Percentiles rank a stretch among this genome's conserved stretches.
Conservation (phyloP, 2,329 filamentous ascomycete genomes). For the Gremmenia infestans region DNA sequence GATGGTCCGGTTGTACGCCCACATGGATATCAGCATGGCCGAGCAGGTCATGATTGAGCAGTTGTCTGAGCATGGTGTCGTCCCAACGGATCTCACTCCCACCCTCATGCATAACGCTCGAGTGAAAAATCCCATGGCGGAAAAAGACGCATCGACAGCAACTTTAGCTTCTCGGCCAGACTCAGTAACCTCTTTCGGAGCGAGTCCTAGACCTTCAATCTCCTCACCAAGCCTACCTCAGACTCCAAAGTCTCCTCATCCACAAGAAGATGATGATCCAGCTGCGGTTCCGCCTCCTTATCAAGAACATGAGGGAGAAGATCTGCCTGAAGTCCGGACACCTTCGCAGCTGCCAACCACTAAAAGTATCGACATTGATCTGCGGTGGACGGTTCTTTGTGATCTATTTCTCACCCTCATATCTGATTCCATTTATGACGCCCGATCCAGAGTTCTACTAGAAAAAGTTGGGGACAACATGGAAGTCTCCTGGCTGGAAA, state of each 20-base stretch:
- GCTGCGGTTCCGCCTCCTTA: conserved; percentile 55
- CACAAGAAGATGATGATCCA: conserved; percentile 33
- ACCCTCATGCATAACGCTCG: conserved; percentile 86
- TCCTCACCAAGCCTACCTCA: conserved; percentile 15
- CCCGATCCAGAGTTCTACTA: conserved; percentile 77
- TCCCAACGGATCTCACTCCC: conserved; percentile 76
- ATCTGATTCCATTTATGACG: conserved; percentile 89
- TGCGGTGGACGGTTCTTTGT: conserved; percentile 94
- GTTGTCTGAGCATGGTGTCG: conserved; percentile 84
- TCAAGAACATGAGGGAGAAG: conserved; percentile 59
- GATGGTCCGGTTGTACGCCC: conserved; percentile 89
- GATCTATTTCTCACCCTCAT: conserved; percentile 95
- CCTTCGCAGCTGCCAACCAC: conserved; percentile 78
- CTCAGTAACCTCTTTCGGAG: conserved; percentile 19
- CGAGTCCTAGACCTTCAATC: conserved; percentile 29
- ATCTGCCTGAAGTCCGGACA: conserved; percentile 73
- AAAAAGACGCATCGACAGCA: conserved; percentile 33
- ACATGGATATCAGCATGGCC: conserved; percentile 90
- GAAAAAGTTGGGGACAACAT: conserved; percentile 78
- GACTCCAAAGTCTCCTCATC: conserved; percentile 1
- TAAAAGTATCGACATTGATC: conserved; percentile 86
- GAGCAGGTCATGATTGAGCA: conserved; percentile 99
- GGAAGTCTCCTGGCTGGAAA: conserved; percentile 83
- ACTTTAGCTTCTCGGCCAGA: conserved; percentile 19
- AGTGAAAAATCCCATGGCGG: conserved; percentile 86